Base-by-base conservation (phyloP, 1,284 basidiomycete species). In the Puccinia polysora region DNA sequence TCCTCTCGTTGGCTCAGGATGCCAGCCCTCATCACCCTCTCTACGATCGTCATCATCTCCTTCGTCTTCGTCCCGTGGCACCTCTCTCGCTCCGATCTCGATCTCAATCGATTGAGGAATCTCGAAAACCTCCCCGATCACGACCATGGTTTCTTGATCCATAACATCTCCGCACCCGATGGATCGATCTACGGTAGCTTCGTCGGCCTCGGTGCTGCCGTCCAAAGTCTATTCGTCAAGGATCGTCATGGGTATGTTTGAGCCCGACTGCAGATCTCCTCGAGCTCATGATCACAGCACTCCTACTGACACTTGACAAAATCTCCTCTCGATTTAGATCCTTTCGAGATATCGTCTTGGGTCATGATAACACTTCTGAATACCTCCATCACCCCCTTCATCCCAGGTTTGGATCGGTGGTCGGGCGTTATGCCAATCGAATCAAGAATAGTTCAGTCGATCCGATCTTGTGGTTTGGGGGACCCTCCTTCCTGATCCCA, bases 321-420 rank as follows among this genome's bases (percentile, higher is more conserved):
- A 10, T 45, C 40, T 10, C 40, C 40, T 45, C n/a, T n/a, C 10
- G 10, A 10, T n/a, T 32, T 25, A 71, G 68, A 4, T 40, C 59
- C 8, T 71, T 60, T 53, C 68, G 59, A 34, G 68, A 71, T 15
- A 71, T 76, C 14, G 65, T 75, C 2, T 68, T 75, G 18, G 75
- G 77, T 72, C 79, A 77, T 59, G 78, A 80, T 69, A 78, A 80
- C 74, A 77, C 74, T 32, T 78, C 78, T 34, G 76, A 76, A 34
- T 79, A 78, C 74, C 74, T 74, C 5, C 74, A 75, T 12, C 78
- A 79, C 47, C 73, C 76, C 1, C 74, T 74, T 18, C 78, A 79
- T 65, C 76, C 78, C 25, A 76, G 78, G 68, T 79, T 80, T 40
- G 75, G 74, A 1, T 62, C 75, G 10, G 30, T 75, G 10, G 75